These are phyloP conservation scores for Galerina marginata DNA, from an alignment of 768 basidiomycete species.

Conservation along the genomic window DNA sequence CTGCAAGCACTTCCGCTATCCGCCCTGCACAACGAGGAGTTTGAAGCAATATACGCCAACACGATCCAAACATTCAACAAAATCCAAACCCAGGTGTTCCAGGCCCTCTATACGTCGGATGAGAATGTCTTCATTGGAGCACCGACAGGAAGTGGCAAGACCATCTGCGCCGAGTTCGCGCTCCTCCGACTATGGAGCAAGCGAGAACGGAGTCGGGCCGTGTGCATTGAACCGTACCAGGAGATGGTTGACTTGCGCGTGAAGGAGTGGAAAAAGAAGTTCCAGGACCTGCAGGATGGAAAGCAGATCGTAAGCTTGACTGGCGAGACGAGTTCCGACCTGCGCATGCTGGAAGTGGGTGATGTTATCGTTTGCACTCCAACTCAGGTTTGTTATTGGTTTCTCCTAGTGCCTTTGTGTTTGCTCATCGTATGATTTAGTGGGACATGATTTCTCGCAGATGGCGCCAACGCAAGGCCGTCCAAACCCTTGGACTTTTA, in stretches of 20 bases:
- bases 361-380: conserved; percentile 97
- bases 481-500: conserved; percentile 89
- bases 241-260: conserved; percentile 96
- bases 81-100: conserved; percentile 99
- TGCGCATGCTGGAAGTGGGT: conserved; percentile 87
- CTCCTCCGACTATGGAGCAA: conserved; percentile 95
- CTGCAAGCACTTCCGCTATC: conserved; percentile 89
- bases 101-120: conserved; percentile 93
- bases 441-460: conserved; percentile 95
- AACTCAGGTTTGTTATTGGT: conserved; percentile 63
- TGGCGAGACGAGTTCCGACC: conserved; percentile 91
- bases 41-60: conserved; percentile 82
- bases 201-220: conserved; percentile 78
- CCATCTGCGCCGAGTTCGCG: conserved; percentile 96
- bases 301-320: conserved; percentile 95
- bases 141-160: conserved; percentile 97
- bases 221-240: conserved; percentile 96
- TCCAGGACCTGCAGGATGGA: conserved; percentile 80
- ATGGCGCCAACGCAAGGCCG: conserved; percentile 97
- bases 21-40: conserved; percentile 93
- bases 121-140: conserved; percentile 98
- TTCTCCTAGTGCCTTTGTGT: neutral
- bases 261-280: conserved; percentile 88
- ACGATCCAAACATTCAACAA: conserved; percentile 93
- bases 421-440: conserved; percentile 40